These are phyloP conservation scores for Asterochloris sp. DNA, from an alignment of 139 green algal genomes.

Conservation along the genomic window DNA sequence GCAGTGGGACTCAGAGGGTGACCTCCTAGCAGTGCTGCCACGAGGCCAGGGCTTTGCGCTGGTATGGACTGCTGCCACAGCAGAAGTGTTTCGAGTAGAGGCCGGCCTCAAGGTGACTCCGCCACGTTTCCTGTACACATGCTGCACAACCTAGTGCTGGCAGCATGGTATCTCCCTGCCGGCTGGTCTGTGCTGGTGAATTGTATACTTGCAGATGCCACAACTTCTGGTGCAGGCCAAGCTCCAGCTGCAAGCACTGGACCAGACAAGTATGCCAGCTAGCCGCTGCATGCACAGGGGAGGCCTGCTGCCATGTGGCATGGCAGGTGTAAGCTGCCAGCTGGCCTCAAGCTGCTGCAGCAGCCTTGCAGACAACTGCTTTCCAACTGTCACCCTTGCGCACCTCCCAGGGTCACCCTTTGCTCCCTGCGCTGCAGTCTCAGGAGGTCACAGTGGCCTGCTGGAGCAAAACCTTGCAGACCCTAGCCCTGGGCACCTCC, in stretches of 20 bases:
- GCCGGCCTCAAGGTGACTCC: conserved; percentile 54
- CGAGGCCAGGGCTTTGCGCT: conserved; percentile 52
- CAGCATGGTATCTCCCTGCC: background rate
- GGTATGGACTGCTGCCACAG: conserved; percentile 50
- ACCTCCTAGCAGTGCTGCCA: conserved; percentile 64
- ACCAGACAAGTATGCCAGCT: no score
- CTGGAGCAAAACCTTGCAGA: conserved; percentile 47
- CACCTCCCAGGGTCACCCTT: no score
- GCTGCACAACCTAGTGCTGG: background rate
- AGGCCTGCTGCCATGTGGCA: no score
- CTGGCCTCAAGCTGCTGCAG: background rate
- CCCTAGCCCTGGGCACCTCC: conserved; percentile 62
- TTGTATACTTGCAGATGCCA: background rate
- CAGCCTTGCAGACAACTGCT: background rate
- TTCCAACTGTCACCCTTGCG: background rate
- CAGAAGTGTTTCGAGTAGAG: conserved; percentile 61
- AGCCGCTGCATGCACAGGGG: no score
- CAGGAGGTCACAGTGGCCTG: conserved; percentile 53
- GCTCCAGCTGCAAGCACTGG: no score
- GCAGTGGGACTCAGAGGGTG: conserved; percentile 63
- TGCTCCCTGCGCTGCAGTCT: conserved; percentile 20
- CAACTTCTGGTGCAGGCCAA: background rate
- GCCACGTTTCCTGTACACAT: background rate
- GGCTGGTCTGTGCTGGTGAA: background rate
- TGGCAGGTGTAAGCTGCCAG: no score